Evolutionary conservation across 768 basidiomycete genomes (phyloP), one percentile per base, ranked within the genome.

Genomic region (Suillus spraguei): DNA sequence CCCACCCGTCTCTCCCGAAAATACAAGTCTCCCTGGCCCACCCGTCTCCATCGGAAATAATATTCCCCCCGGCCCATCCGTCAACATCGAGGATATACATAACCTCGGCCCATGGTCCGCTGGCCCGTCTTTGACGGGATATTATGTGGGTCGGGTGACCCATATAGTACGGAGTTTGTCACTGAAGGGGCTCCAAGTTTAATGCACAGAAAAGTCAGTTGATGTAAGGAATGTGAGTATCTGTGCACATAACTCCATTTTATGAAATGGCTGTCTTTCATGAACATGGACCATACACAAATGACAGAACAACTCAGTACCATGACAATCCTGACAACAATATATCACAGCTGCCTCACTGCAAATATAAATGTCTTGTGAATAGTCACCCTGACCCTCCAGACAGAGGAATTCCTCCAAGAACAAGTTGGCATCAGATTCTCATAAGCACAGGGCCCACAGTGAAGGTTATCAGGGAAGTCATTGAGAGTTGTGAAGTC

Each of bases 371-470:
- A 24, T 9, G 5, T 44, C 39, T 44, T 28, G 44, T 11, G 14
- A 39, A 28, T 28, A 39, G 14, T 61, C 60, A 5, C 60, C 49
- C 10, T 5, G n/a, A 24, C 47, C 46, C 24, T 61, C 50, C 46
- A 61, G 49, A 5, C 5, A 24, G 24, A 61, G 46, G 33, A 61
- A 53, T 41, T 61, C 60, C 32, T 61, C 35, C 13, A 61, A 52
- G 20, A 53, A 54, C n/a, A n/a, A 38, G 35, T 39, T 3, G 9
- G 17, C 36, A 36, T 61, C 52, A 4, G 49, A 52, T 38, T 11
- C 11, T 39, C 50, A 54, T 38, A 50, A 28, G 6, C 47, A 13
- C 39, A 46, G 20, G 42, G 7, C 41, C 16, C 22, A 3, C 3
- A 24, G 3, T 47, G 22, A 24, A 47, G 11, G 46, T 47, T 47